A percentile compares a stretch with the other conserved stretches of the same genome.
Conservation (phyloP, 2,329 filamentous ascomycete genomes). For the Lasiodiplodia citricola region DNA sequence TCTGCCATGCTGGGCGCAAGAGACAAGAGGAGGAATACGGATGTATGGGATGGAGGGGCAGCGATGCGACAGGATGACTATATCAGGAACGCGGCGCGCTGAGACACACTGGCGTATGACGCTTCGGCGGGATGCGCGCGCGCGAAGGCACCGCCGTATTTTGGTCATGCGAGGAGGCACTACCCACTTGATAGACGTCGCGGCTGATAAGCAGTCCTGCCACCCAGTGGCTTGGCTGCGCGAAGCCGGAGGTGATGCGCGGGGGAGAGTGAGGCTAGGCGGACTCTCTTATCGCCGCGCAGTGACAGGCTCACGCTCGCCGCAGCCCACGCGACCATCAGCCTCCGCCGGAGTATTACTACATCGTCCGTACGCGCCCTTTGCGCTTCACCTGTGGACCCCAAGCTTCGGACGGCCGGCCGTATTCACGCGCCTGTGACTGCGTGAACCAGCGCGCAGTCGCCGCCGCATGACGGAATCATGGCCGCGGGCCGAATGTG, state of each 20-base stretch:
- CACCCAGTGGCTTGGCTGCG: not conserved
- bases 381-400: not conserved
- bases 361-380: not conserved
- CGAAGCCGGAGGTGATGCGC: not conserved
- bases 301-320: not conserved
- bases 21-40: not conserved
- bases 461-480: not conserved
- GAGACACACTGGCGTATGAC: constrained; percentile 1
- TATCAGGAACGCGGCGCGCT: constrained; percentile 18
- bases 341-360: constrained; percentile 1
- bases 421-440: not conserved
- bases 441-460: not conserved
- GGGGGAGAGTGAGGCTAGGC: not conserved
- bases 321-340: constrained; percentile 1
- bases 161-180: not conserved
- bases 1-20: constrained; percentile 17
- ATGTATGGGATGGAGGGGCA: not conserved
- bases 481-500: constrained; percentile 4
- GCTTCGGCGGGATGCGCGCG: not conserved
- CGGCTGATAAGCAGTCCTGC: not conserved
- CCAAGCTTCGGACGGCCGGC: not conserved
- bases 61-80: constrained; percentile 2
- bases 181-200: not conserved
- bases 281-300: not conserved
- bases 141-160: not conserved